Base-by-base conservation (phyloP, 441 rosid species). In the Euphorbia schlechtendalii region DNA sequence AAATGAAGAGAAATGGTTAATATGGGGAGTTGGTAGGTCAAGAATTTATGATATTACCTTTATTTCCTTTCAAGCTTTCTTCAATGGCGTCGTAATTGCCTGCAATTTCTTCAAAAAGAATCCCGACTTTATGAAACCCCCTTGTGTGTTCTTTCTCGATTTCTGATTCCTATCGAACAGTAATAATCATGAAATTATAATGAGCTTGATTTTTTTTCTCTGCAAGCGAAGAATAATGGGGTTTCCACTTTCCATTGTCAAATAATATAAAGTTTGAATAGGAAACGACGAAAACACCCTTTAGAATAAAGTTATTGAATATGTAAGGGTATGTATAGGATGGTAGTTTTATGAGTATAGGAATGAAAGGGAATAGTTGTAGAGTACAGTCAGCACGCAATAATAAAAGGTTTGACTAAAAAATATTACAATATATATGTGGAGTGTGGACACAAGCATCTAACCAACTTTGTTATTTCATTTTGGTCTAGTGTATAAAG, bases 311-410 rank as follows among this genome's bases (percentile, higher is more conserved):
- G n/a, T n/a, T n/a, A n/a, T n/a, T n/a, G n/a, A n/a, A n/a, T n/a
- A n/a, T n/a, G n/a, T n/a, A n/a, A n/a, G n/a, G 48, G 48, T 5
- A 14, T 65, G 13, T 5, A 54, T 6, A 3, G 15, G 17, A 17
- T n/a, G 22, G 24, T n/a, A 41, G 55, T 18, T 66, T 43, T 5
- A 52, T 14, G 18, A 38, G 41, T 38, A 28, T 1, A 36, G 25
- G 24, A 51, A 36, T 38, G 40, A 64, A 2, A 52, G 55, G 17
- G 55, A 61, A 28, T 24, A n/a, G n/a, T n/a, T n/a, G n/a, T n/a
- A n/a, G n/a, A 38, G 46, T 8, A 30, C 25, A 51, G 65, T 67
- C 71, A 61, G 61, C 72, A 69, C 54, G 61, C 66, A 68, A 61
- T 61, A 41, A 54, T 54, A 61, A 41, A 53, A 53, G 22, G 4